phyloP scores from a whole-genome alignment of 2,329 filamentous ascomycete species.

The Clarireedia monteithiana region DNA sequence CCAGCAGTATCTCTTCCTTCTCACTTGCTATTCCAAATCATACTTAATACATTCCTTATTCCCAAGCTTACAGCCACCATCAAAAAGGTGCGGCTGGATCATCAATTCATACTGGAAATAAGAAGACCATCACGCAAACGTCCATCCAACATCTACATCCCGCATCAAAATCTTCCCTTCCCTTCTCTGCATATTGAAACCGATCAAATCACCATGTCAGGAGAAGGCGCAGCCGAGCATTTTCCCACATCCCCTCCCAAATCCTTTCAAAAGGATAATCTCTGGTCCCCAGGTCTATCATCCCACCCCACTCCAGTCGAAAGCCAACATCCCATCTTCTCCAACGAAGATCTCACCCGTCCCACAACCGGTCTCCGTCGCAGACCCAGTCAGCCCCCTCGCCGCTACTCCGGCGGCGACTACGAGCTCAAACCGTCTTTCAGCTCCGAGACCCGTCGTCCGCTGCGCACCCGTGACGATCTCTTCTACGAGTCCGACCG shows the following conservation, averaged over 20 bases:
- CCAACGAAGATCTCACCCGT: constrained; percentile 3
- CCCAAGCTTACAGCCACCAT: background rate
- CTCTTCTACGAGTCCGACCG: background rate
- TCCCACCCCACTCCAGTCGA: constrained; percentile 2
- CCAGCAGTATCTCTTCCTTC: background rate
- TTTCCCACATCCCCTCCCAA: background rate
- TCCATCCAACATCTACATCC: background rate
- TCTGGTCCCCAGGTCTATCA: constrained; percentile 5
- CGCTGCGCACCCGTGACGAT: constrained; percentile 3
- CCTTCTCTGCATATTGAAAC: background rate
- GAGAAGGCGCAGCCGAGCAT: background rate
- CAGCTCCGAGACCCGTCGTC: background rate
- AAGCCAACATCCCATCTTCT: constrained; percentile 1
- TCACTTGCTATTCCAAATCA: background rate
- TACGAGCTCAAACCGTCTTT: constrained; percentile 3
- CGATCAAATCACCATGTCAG: background rate
- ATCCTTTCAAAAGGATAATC: background rate
- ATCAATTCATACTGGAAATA: background rate
- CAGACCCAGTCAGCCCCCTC: background rate
- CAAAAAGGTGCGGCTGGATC: background rate
- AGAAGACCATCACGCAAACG: background rate
- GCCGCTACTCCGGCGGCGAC: constrained; percentile 4
- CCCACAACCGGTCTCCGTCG: background rate
- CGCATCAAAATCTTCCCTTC: background rate
- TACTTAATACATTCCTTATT: background rate